Evolutionary conservation across 2,329 filamentous ascomycete species (phyloP), one percentile per base, ranked within the genome.

Genomic region (Ascochyta viciae-villosae): DNA sequence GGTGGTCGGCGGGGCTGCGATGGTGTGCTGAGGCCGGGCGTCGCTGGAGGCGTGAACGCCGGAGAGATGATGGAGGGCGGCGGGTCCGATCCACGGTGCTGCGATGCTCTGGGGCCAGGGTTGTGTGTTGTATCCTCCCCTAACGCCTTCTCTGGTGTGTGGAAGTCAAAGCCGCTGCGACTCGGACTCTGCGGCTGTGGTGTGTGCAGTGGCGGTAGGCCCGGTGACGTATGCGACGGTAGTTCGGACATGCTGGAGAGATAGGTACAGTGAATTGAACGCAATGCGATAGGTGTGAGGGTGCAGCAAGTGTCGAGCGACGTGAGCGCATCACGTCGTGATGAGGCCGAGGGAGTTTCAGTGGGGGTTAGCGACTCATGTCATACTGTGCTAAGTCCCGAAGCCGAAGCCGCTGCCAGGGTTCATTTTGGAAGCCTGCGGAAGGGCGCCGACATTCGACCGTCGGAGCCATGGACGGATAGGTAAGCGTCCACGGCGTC

Each of bases 191-290:
- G 79, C 67, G 82, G 57, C 76, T 83, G 73, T 76, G 84, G 83
- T 41, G 84, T 83, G 60, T 83, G 76, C 47, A 85, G 74, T 26
- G 83, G 82, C 51, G 80, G 71, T 50, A 84, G 75, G 59, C 77
- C 75, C 23, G 82, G 81, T 38, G 82, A 83, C 52, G 80, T 77
- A 67, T 84, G 82, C 35, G 82, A 80, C n/a, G 84, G 83, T 56
- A 85, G 77, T 54, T 83, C 79, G 41, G 81, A 76, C 83, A 85
- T 85, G 61, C 70, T 52, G 38, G 34, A 5, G 12, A 26, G 16
- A 26, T 42, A 29, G 33, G 29, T 10, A 27, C 35, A 31, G 41
- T 45, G 46, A 49, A 55, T 61, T 58, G 50, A 33, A 29, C 24
- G 58, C 48, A 42, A 57, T 55, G 52, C 43, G 41, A 26, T 6